Percentiles rank a stretch among this genome's conserved stretches.
phyloP scores from a whole-genome alignment of 306 rosid species.

The Amphicarpaea edgeworthii region DNA sequence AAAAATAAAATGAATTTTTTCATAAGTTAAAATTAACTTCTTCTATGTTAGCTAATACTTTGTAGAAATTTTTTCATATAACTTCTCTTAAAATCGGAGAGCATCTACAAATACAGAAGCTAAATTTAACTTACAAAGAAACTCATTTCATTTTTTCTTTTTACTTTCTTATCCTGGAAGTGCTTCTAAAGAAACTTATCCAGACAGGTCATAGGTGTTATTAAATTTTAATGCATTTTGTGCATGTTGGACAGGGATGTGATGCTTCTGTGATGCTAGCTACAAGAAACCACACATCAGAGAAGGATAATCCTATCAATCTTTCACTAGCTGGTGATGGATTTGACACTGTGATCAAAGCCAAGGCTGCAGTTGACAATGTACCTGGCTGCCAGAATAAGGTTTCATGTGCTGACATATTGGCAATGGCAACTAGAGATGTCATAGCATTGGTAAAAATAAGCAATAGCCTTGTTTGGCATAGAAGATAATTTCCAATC shows the following conservation, averaged over 20 bases:
- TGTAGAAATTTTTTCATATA: too few relatives aligned
- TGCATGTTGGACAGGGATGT: slow-evolving; percentile 68
- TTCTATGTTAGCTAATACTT: too few relatives aligned
- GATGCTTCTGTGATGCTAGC: slow-evolving; percentile 88
- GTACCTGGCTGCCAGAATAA: slow-evolving; percentile 68
- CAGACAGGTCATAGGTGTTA: neutral
- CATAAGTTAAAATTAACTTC: too few relatives aligned
- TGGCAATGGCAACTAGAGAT: slow-evolving; percentile 90
- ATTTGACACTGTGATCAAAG: slow-evolving; percentile 86
- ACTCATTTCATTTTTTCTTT: too few relatives aligned
- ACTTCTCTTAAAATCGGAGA: too few relatives aligned
- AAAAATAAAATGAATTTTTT: too few relatives aligned
- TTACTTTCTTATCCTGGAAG: too few relatives aligned
- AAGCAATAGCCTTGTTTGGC: neutral
- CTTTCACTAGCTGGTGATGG: slow-evolving; percentile 93
- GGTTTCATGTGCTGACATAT: slow-evolving; percentile 95
- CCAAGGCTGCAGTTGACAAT: slow-evolving; percentile 84
- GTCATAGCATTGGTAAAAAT: slow-evolving; percentile 68
- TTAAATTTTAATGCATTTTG: neutral
- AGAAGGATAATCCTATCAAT: slow-evolving; percentile 69
- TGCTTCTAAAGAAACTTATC: too few relatives aligned
- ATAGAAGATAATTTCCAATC: too few relatives aligned
- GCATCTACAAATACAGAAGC: too few relatives aligned
- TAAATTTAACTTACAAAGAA: too few relatives aligned
- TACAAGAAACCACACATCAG: slow-evolving; percentile 59